Percentiles rank a stretch among this genome's conserved stretches.
phyloP scores from a whole-genome alignment of 2,329 filamentous ascomycete species.

The Penicillium palitans region DNA sequence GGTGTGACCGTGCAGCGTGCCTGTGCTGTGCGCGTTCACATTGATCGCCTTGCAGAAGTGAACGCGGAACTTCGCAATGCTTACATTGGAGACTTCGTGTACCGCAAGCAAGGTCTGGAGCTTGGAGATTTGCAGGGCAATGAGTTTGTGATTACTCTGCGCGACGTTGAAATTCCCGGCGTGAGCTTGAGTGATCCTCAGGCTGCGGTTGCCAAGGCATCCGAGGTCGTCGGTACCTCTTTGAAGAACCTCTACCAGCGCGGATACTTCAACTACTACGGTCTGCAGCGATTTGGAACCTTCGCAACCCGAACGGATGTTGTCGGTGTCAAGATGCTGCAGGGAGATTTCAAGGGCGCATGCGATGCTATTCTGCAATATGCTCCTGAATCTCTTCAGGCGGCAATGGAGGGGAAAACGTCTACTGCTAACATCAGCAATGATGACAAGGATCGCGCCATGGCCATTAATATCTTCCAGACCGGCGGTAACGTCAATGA shows the following conservation, averaged over 20 bases:
- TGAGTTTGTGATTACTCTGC: conserved; percentile 87
- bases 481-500: conserved; percentile 58
- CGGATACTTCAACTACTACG: conserved; percentile 97
- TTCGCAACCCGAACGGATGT: conserved; percentile 82
- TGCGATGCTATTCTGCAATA: conserved; percentile 76
- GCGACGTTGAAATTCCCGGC: conserved; percentile 71
- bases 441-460: conserved; percentile 77
- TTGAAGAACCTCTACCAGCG: conserved; percentile 67
- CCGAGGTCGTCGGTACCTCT: conserved; percentile 54
- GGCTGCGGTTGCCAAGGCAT: conserved; percentile 44
- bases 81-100: conserved; percentile 75
- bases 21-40: conserved; percentile 63
- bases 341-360: conserved; percentile 77
- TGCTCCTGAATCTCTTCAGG: conserved; percentile 61
- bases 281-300: conserved; percentile 93
- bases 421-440: conserved; percentile 56
- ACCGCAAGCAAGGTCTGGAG: conserved; percentile 69
- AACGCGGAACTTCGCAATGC: conserved; percentile 62
- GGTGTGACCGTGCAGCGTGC: conserved; percentile 83
- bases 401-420: conserved; percentile 51
- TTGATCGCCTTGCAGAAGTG: conserved; percentile 64
- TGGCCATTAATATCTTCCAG: conserved; percentile 73
- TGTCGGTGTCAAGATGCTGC: conserved; percentile 79
- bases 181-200: conserved; percentile 47
- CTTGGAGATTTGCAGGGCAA: conserved; percentile 86